Percentiles rank a stretch among this genome's conserved stretches.
Evolutionary conservation across 2,329 filamentous ascomycete species (phyloP).

Genomic region (Cladophialophora carrionii): DNA sequence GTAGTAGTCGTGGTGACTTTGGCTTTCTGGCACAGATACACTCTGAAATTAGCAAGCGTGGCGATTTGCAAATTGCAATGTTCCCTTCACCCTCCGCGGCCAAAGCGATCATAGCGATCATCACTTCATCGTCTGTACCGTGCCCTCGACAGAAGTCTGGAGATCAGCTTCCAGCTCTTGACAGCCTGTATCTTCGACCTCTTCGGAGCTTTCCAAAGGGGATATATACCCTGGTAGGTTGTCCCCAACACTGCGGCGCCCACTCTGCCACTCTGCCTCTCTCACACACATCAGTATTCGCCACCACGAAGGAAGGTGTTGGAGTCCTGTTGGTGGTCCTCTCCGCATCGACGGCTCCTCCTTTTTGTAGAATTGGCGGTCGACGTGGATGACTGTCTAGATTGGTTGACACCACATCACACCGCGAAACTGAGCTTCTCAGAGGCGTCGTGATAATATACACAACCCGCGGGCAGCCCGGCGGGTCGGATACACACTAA

Average conservation of each 20-base stretch:
- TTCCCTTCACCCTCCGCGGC: not conserved
- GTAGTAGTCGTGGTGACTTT: not conserved
- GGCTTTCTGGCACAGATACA: not conserved
- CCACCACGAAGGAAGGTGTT: not conserved
- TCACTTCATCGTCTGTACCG: not conserved
- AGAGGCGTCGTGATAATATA: too few species aligned
- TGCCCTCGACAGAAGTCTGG: not conserved
- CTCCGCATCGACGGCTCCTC: not conserved
- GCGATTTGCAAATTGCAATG: not conserved
- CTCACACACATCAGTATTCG: not conserved
- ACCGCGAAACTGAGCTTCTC: too few species aligned
- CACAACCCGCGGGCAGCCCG: too few species aligned
- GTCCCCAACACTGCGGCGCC: not conserved
- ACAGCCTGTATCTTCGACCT: not conserved
- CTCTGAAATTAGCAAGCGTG: constrained; percentile 15
- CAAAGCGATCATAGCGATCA: not conserved
- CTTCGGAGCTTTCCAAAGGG: not conserved
- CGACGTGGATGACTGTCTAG: too few species aligned
- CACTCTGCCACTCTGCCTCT: not conserved
- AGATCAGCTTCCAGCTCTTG: not conserved
- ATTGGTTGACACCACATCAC: too few species aligned
- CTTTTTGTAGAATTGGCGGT: too few species aligned
- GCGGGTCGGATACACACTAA: too few species aligned
- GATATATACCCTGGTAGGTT: not conserved
- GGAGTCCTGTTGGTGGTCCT: not conserved